These are phyloP conservation scores for Tricholoma sp. DNA, from an alignment of 768 basidiomycete genomes.

Conservation along the genomic window DNA sequence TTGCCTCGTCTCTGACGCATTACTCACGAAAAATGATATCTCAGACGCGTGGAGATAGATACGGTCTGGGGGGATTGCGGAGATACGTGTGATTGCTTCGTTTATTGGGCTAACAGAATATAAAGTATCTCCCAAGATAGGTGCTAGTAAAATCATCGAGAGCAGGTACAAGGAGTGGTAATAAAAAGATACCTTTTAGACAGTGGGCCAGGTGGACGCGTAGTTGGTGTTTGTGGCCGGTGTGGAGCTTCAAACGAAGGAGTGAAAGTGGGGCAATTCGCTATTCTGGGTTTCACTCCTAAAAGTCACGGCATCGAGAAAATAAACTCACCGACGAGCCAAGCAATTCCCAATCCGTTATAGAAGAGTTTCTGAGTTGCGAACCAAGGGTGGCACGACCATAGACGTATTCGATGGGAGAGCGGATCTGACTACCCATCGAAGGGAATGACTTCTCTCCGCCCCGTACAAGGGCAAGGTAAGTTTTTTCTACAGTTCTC, in stretches of 20 bases:
- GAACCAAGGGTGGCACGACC: conserved; percentile 40
- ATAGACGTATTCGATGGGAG: conserved; percentile 35
- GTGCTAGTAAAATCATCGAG: conserved; percentile 34
- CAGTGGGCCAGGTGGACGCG: conserved; percentile 56
- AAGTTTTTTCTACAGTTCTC: conserved; percentile 48
- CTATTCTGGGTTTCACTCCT: conserved; percentile 9
- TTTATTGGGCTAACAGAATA: conserved; percentile 37
- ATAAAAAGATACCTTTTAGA: conserved; percentile 35
- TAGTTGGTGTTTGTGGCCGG: conserved; percentile 68
- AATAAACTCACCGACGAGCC: conserved; percentile 49
- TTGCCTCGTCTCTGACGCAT: not conserved
- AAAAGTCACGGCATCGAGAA: not conserved
- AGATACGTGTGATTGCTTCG: conserved; percentile 16
- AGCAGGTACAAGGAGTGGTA: not conserved
- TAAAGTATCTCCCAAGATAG: conserved; percentile 58
- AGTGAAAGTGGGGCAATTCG: conserved; percentile 48
- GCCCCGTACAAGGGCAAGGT: conserved; percentile 60
- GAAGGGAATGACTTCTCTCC: conserved; percentile 39
- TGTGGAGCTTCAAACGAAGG: conserved; percentile 49
- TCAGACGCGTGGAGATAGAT: conserved; percentile 60
- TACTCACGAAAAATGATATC: conserved; percentile 49
- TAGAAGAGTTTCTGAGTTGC: conserved; percentile 28
- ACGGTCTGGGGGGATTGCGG: conserved; percentile 37
- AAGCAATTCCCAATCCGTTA: conserved; percentile 56
- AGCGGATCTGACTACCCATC: conserved; percentile 36